Base-by-base conservation (phyloP, 371 early-diverging fungal species). In the Dipsacomyces acuminosporus region DNA sequence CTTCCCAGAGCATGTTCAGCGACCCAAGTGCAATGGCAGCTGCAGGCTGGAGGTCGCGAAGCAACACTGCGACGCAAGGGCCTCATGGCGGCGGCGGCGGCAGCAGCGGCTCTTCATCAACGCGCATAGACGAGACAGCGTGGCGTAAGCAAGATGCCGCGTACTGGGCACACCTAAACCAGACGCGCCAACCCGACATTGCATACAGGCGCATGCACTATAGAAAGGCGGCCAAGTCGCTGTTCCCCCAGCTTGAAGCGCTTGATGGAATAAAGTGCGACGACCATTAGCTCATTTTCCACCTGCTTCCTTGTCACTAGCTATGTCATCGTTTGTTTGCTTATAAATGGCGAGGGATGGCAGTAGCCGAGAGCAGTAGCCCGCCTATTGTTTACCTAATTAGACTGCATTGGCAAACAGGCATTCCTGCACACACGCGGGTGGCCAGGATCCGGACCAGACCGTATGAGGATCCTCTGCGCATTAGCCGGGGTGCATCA, bases 201-300 rank as follows among this genome's bases (percentile, higher is more conserved):
- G n/a, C 58, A 1, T 54, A 64, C 44, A 59, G 59, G 2, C 64
- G 69, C 30, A 65, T 64, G 20, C 24, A 36, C 14, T 69, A 69
- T 55, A 51, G 69, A 52, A 35, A 20, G 6, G 2, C 55, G 3
- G 64, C 64, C 0, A 42, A 45, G 9, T 20, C 51, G 11, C 30
- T 55, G 44, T 64, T 69, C 48, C 59, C 69, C 24, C 45, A 63
- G 3, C 45, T 69, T 24, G 59, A 69, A 22, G 65, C 56, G 38
- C 65, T 69, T 11, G 69, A 69, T 15, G 69, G 69, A 2, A 56
- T 56, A 25, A 66, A 66, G 43, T 30, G 30, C 30, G 11, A 30
- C 11, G 30, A 30, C 30, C 30, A 30, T 11, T 30, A n/a, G n/a
- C n/a, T n/a, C n/a, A n/a, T n/a, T n/a, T n/a, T n/a, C n/a, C n/a